A percentile compares a stretch with the other conserved stretches of the same genome.
Conservation (phyloP, 202 grass and related monocot genomes). For the Panicum hallii region DNA sequence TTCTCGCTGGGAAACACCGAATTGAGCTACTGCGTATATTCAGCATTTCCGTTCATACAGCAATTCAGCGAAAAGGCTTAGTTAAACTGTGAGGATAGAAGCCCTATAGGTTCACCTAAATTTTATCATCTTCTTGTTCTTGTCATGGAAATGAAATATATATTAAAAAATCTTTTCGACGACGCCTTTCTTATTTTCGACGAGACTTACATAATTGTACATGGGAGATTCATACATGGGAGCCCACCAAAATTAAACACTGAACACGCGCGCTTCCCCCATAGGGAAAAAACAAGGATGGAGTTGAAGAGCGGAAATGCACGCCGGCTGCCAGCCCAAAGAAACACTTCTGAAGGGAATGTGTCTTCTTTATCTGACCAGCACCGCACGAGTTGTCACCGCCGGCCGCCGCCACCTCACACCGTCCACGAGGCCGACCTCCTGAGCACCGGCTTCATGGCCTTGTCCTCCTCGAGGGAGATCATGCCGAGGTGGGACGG, state of each 20-base stretch:
- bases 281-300: background rate
- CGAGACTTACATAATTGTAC: background rate
- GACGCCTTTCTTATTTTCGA: background rate
- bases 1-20: no score
- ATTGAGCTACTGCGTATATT: no score
- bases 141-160: background rate
- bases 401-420: background rate
- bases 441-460: constrained; percentile 74
- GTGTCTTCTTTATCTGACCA: background rate
- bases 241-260: background rate
- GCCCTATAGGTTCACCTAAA: no score
- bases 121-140: background rate
- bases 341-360: background rate
- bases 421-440: constrained; percentile 79
- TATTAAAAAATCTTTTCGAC: background rate
- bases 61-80: no score
- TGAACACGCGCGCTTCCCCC: background rate
- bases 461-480: constrained; percentile 87
- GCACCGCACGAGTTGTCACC: background rate
- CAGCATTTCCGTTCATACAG: no score
- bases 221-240: background rate
- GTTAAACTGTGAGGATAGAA: no score
- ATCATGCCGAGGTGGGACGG: constrained; percentile 94
- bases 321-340: constrained; percentile 9
- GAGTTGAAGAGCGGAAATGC: background rate